phyloP scores from a whole-genome alignment of 75 land plant genomes.

The Pinus taeda region DNA sequence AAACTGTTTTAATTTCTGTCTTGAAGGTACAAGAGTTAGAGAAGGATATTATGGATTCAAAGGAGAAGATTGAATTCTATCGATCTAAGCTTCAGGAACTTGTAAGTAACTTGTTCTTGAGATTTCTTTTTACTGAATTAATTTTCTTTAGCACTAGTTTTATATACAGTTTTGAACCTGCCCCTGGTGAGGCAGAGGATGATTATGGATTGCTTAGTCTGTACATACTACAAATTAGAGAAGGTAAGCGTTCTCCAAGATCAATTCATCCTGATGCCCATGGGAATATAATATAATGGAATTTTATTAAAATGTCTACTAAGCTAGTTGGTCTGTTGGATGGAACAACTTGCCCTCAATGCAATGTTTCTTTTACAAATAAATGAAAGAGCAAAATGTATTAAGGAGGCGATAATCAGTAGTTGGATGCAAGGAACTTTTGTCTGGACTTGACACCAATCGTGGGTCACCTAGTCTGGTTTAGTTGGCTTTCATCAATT shows the following conservation, averaged over 20 bases:
- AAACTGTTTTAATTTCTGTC: not conserved
- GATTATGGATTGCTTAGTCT: not conserved
- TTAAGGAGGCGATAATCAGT: too few relatives aligned
- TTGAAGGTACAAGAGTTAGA: constrained; percentile 49
- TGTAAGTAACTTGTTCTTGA: constrained; percentile 39
- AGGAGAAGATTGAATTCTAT: constrained; percentile 83
- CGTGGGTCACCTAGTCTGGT: too few relatives aligned
- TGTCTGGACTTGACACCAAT: not conserved
- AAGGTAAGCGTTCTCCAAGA: too few relatives aligned
- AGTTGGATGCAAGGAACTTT: not conserved
- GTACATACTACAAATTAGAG: not conserved
- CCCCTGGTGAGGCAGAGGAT: not conserved
- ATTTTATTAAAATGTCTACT: not conserved
- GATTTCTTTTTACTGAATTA: not conserved
- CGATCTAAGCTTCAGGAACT: constrained; percentile 94
- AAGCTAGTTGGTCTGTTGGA: too few relatives aligned
- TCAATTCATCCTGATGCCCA: not conserved
- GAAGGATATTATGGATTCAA: constrained; percentile 78
- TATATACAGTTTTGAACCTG: not conserved
- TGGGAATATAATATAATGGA: not conserved
- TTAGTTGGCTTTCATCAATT: too few relatives aligned
- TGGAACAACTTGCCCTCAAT: too few relatives aligned
- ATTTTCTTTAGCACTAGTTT: not conserved
- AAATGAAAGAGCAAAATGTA: too few relatives aligned
- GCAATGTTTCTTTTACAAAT: too few relatives aligned